Base-by-base conservation (phyloP, 371 early-diverging fungal species). In the Apophysomyces variabilis region DNA sequence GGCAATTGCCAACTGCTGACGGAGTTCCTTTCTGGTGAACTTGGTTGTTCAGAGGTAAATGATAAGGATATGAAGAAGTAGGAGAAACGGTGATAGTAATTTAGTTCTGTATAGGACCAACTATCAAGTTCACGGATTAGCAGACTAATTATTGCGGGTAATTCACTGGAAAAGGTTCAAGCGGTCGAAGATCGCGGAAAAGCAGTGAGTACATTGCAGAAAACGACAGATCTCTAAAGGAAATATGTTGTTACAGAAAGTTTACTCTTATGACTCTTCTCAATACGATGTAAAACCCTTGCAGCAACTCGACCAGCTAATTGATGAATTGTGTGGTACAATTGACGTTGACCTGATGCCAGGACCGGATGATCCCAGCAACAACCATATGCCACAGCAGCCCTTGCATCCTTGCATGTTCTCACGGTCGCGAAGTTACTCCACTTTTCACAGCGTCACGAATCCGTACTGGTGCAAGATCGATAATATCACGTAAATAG, bases 321-420 rank as follows among this genome's bases (percentile, higher is more conserved):
- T 93, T 18, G 83, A 86, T 32, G 88, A 90, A 3, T 66, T 92
- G 12, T 86, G 88, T 18, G 76, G 82, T 12, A 73, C 81, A 35
- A 69, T 95, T 12, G 79, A 84, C 13, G 83, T 96, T 1, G 90
- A 92, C 64, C 62, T 97, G n/a, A 89, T 97, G 90, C 90, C 98
- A 1, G 98, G 98, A 7, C 67, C 69, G 0, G 66, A 74, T 5
- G 98, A 98, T 67, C 96, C 96, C 0, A 79, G 92, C 1, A 92
- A 85, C 61, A 66, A 70, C 11, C 85, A 91, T 7, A 68, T 96
- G 47, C 98, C 98, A 32, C 98, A 98, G 70, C 93, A 93, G 66
- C 90, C 95, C 5, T 71, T 97, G 58, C 91, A 90, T 60, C 75
- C 71, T 4, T 82, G 87, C 35, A 65, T 97, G 60, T 89, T 96